Conservation (phyloP, 2,329 filamentous ascomycete species). For the Blastomyces gilchristii region DNA sequence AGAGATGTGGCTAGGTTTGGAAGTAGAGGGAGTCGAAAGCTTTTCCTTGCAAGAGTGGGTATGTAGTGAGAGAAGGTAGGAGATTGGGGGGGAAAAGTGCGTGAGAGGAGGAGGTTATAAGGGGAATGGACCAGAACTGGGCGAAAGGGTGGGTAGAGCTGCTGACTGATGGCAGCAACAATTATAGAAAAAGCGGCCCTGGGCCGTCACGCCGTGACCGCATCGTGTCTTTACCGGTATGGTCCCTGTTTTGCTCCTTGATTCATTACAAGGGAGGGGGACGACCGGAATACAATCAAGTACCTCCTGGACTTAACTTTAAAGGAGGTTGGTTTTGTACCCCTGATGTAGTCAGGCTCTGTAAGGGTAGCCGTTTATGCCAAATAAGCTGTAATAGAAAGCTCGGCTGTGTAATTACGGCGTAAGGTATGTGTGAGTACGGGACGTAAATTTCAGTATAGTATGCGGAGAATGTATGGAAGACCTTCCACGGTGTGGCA, state of each 20-base stretch:
- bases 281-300: neutral
- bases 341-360: neutral
- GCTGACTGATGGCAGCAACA: neutral
- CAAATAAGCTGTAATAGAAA: neutral
- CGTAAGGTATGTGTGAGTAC: neutral
- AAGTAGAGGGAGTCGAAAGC: neutral
- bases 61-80: constrained; percentile 4
- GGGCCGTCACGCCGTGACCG: neutral
- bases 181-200: neutral
- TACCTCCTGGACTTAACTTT: neutral
- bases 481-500: neutral
- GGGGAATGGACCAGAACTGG: neutral
- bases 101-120: neutral
- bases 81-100: constrained; percentile 8
- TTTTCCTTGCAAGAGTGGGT: neutral
- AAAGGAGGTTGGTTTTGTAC: neutral
- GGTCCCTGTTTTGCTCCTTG: neutral
- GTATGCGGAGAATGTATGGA: neutral
- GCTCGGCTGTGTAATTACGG: neutral
- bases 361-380: neutral
- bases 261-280: neutral
- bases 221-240: neutral
- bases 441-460: neutral
- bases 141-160: neutral
- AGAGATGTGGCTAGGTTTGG: neutral